Evolutionary conservation across 257 asterid species (phyloP).

Genomic region (Nicotiana noctiflora): DNA sequence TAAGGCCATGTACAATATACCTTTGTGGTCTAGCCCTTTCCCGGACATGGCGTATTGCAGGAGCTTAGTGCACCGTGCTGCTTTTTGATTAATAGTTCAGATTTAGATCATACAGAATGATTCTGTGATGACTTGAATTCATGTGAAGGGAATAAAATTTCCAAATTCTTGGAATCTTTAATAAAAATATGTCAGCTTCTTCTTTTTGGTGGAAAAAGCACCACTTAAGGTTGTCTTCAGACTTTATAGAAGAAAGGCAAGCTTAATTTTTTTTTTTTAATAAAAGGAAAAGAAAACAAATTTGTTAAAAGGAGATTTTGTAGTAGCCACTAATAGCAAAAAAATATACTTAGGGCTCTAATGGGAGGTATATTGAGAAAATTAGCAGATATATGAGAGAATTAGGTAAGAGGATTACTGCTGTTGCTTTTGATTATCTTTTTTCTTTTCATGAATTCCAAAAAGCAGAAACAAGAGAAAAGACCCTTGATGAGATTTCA

Average conservation of each 20-base stretch:
- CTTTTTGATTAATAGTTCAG: neutral
- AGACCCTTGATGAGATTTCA: neutral
- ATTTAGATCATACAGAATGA: neutral
- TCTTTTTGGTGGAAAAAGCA: neutral
- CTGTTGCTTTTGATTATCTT: neutral
- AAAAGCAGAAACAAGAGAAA: neutral
- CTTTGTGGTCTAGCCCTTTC: too few relatives aligned
- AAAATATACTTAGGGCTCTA: neutral
- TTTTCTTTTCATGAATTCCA: neutral
- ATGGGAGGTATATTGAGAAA: neutral
- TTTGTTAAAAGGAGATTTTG: neutral
- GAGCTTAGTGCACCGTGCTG: too few relatives aligned
- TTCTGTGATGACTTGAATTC: neutral
- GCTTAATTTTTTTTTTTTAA: neutral
- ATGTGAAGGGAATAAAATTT: neutral
- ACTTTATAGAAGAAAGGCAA: neutral
- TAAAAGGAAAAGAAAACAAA: neutral
- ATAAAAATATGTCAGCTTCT: neutral
- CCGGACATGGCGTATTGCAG: accelerated
- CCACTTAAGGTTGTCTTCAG: neutral
- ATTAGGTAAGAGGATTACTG: neutral
- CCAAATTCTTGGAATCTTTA: neutral
- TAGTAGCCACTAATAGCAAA: neutral
- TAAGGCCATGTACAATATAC: too few relatives aligned
- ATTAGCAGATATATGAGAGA: too few relatives aligned